Evolutionary conservation across 2,329 filamentous ascomycete genomes (phyloP).

Genomic region (Bipolaris cookei): DNA sequence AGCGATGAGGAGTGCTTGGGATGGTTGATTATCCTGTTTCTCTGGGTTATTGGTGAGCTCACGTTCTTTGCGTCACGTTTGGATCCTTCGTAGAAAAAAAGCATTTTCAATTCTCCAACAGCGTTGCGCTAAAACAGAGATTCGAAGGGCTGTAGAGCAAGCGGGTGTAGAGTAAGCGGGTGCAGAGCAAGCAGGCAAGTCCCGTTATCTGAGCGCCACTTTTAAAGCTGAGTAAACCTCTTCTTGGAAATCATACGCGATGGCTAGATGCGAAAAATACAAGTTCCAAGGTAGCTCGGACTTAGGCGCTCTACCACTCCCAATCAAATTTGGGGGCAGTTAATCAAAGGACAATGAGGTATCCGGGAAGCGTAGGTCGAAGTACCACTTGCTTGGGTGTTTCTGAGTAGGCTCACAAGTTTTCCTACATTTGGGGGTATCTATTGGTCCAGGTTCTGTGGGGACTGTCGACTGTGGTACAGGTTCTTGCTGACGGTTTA

Average conservation of each 20-base stretch:
- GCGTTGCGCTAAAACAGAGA: neutral
- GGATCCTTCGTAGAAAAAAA: neutral
- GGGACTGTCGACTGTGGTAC: neutral
- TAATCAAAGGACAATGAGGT: neutral
- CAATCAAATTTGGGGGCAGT: neutral
- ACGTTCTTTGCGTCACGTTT: neutral
- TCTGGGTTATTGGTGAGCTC: neutral
- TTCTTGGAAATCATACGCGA: neutral
- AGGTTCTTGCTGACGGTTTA: neutral
- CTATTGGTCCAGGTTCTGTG: neutral
- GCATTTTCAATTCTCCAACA: neutral
- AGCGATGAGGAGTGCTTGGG: too few species aligned
- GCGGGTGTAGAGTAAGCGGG: too few species aligned
- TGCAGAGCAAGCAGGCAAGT: neutral
- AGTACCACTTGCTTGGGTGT: neutral
- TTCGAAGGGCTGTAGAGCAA: too few species aligned
- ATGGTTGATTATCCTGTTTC: neutral
- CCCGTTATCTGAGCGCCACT: neutral
- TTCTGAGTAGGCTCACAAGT: neutral
- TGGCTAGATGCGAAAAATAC: too few species aligned
- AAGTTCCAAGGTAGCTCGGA: too few species aligned
- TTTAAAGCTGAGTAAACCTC: neutral
- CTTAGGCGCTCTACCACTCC: neutral
- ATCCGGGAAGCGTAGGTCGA: neutral
- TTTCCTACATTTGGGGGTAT: neutral